Conservation (phyloP, 495 filamentous ascomycete genomes). For the Echria macrotheca region DNA sequence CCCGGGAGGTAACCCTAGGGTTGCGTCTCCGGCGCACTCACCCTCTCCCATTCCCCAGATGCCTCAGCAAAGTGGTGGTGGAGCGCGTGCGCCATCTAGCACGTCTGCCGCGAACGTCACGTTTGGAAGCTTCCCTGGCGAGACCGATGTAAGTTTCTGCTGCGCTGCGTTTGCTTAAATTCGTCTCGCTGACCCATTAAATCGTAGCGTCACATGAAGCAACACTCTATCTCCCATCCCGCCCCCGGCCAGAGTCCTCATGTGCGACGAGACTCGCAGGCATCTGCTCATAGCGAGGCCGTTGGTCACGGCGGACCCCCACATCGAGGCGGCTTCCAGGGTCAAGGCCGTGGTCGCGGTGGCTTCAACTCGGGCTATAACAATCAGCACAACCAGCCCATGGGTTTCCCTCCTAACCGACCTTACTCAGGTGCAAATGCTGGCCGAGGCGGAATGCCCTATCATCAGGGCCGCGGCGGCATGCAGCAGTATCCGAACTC, state of each 20-base stretch:
- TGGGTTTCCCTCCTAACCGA: constrained; percentile 59
- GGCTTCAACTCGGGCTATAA: constrained; percentile 56
- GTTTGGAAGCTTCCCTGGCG: constrained; percentile 78
- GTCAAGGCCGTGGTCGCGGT: constrained; percentile 46
- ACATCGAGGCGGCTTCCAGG: constrained; percentile 37
- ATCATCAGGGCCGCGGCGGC: constrained; percentile 57
- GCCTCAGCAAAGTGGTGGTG: constrained; percentile 78
- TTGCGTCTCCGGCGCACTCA: constrained; percentile 68
- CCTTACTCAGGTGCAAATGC: constrained; percentile 54
- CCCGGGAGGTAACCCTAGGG: constrained; percentile 57
- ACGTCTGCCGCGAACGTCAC: constrained; percentile 60
- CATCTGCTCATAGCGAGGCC: constrained; percentile 73
- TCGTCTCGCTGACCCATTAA: background rate
- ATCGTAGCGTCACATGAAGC: constrained; percentile 51
- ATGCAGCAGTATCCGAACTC: constrained; percentile 59
- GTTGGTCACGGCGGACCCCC: constrained; percentile 57
- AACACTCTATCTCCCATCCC: constrained; percentile 46
- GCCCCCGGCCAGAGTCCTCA: constrained; percentile 64
- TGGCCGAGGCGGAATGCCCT: constrained; percentile 64
- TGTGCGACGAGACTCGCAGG: constrained; percentile 74
- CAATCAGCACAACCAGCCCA: constrained; percentile 56
- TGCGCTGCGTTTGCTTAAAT: background rate
- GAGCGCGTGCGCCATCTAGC: constrained; percentile 68
- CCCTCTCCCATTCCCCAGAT: constrained; percentile 81
- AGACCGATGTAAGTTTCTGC: constrained; percentile 60